Base-by-base conservation (phyloP, 768 basidiomycete genomes). In the Erythrobasidium yunnanense region DNA sequence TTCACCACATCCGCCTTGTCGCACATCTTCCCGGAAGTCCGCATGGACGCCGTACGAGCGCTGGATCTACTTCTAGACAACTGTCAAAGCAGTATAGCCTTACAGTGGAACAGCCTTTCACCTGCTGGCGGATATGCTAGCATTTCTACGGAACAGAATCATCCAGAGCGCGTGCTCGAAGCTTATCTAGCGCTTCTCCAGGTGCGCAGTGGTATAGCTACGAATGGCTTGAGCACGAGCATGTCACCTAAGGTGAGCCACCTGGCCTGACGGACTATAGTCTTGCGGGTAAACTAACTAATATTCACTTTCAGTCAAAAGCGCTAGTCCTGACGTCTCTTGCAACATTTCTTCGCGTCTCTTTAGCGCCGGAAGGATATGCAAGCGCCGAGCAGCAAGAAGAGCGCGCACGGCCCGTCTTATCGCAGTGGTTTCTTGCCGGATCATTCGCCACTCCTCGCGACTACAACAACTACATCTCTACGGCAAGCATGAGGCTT, bases 21-120 rank as follows among this genome's bases (percentile, higher is more conserved):
- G 0, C 89, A 95, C 72, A 96, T 97, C 57, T 95, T 90, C 75
- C 91, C 90, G 22, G 91, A 95, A 76, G 90, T 96, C 67, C 83
- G 90, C 17, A 81, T 95, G 32, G 91, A 95, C 73, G 89, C 89
- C 2, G 80, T 93, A 55, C 84, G 86, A 17, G 83, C 89, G 70
- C 76, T 96, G 47, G 81, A 87, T 71, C 73, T 91, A 23, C 80
- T 90, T 35, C 80, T 95, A 1, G 83, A 85, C 47, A 73, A 79
- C 65, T 82, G 86, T 4, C 90, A 90, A 7, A 79, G 80, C 51
- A 76, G 80, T 3, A 83, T 90, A 2, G 81, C 85, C 4, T 78
- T 78, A 54, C 84, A 84, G 15, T 92, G 88, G 88, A 20, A 57
- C 18, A 30, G 46, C 51, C 4, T 20, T 17, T 6, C 46, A 33